phyloP scores from a whole-genome alignment of 2,329 filamentous ascomycete genomes.

The Scedosporium aurantiacum region DNA sequence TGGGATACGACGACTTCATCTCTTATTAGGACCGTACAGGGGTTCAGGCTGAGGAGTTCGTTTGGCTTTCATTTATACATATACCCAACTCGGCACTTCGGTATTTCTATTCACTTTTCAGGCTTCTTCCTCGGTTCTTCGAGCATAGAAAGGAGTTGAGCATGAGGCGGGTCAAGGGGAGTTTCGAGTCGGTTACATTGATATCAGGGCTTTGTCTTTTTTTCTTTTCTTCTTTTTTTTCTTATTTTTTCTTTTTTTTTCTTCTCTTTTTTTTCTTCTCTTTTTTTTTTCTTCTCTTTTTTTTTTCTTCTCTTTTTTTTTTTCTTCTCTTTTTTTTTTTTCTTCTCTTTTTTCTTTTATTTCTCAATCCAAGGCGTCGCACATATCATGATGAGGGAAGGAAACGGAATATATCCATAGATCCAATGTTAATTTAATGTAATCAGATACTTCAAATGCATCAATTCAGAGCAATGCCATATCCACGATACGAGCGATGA shows the following conservation, averaged over 20 bases:
- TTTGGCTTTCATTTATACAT: background rate
- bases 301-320: background rate
- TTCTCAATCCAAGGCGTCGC: no score
- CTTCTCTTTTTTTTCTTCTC: no score
- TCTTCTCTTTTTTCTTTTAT: no score
- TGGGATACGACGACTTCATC: background rate
- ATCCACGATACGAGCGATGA: no score
- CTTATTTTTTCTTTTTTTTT: no score
- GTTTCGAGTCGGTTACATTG: background rate
- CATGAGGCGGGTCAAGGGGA: background rate
- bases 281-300: background rate
- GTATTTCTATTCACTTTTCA: background rate
- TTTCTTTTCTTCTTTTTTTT: background rate
- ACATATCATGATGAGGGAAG: no score
- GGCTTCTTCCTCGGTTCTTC: background rate
- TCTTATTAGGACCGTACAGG: background rate
- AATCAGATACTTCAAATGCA: no score
- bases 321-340: no score
- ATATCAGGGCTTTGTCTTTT: background rate
- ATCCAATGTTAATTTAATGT: no score
- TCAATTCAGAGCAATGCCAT: no score
- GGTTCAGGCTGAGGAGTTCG: background rate
- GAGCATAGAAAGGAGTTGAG: background rate
- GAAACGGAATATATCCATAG: no score
- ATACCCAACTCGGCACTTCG: background rate